Evolutionary conservation across 176 grass and related monocot genomes (phyloP).

Genomic region (Lolium perenne): DNA sequence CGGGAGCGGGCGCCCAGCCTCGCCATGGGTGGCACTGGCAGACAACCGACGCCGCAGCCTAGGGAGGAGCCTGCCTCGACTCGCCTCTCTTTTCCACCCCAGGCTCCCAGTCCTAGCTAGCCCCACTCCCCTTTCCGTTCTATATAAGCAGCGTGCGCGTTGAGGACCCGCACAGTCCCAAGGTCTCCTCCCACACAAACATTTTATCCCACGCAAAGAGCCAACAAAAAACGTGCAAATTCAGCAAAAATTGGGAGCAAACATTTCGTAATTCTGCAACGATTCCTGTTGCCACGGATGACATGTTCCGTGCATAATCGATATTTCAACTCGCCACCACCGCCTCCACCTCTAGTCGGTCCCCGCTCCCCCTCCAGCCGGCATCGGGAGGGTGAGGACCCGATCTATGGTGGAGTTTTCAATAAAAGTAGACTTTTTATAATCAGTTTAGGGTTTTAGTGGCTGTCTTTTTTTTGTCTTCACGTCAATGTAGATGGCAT

Average conservation of each 20-base stretch:
- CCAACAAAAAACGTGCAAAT: not conserved
- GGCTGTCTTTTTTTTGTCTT: no score
- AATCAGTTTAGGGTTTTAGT: no score
- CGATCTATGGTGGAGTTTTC: no score
- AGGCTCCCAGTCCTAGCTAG: not conserved
- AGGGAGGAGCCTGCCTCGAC: constrained; percentile 15
- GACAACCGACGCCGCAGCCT: constrained; percentile 23
- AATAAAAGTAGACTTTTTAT: no score
- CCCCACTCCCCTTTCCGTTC: not conserved
- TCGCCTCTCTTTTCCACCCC: not conserved
- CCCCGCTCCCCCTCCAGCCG: no score
- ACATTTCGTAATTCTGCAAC: no score
- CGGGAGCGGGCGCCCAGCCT: constrained; percentile 40
- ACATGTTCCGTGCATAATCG: no score
- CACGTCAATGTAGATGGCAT: no score
- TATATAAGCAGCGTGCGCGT: not conserved
- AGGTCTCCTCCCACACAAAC: not conserved
- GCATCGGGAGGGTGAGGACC: no score
- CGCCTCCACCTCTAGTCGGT: no score
- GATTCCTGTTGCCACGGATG: no score
- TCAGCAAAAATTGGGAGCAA: not conserved
- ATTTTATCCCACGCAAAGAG: not conserved
- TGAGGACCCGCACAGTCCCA: not conserved
- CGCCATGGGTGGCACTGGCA: constrained; percentile 41
- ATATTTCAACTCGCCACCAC: no score